These are phyloP conservation scores for Ascomycota sp. DNA, from an alignment of 2,329 filamentous ascomycete species.

Conservation along the genomic window DNA sequence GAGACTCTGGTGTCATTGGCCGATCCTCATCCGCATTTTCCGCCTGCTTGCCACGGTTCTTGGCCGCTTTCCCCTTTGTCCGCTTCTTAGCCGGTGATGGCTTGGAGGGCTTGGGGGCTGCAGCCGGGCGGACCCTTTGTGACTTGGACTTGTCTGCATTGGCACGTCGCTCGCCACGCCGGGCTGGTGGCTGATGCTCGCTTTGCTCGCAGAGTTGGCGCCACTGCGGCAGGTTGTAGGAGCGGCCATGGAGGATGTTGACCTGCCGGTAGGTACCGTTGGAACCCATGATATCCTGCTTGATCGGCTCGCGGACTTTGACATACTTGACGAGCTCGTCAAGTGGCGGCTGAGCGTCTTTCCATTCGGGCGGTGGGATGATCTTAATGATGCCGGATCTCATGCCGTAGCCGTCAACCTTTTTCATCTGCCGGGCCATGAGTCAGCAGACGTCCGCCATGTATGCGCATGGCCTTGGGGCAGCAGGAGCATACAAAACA, in stretches of 20 bases:
- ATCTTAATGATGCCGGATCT: slow-evolving; percentile 93
- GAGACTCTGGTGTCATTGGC: slow-evolving; percentile 39
- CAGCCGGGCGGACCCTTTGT: slow-evolving; percentile 16
- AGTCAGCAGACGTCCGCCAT: slow-evolving; percentile 8
- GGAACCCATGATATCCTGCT: slow-evolving; percentile 91
- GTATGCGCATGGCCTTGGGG: not conserved
- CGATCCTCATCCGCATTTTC: slow-evolving; percentile 25
- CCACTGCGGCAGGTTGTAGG: slow-evolving; percentile 95
- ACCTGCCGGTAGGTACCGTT: slow-evolving; percentile 92
- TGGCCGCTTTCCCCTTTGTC: slow-evolving; percentile 18
- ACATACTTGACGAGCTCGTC: slow-evolving; percentile 80
- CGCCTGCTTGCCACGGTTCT: slow-evolving; percentile 17
- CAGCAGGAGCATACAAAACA: slow-evolving; percentile 45
- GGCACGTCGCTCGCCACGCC: slow-evolving; percentile 60
- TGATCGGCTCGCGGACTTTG: slow-evolving; percentile 89
- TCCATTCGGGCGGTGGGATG: slow-evolving; percentile 87
- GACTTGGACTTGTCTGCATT: slow-evolving; percentile 32
- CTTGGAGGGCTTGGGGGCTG: slow-evolving; percentile 12
- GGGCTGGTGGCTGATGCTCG: slow-evolving; percentile 85
- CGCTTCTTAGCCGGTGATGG: slow-evolving; percentile 17
- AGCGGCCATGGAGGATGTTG: slow-evolving; percentile 88
- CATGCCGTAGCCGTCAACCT: slow-evolving; percentile 90
- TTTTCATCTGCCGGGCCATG: slow-evolving; percentile 36
- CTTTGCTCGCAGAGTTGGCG: slow-evolving; percentile 81
- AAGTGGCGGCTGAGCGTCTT: slow-evolving; percentile 53